These are phyloP conservation scores for Oenanthe sinensis DNA, from an alignment of 129 eudicot genomes.

Conservation along the genomic window DNA sequence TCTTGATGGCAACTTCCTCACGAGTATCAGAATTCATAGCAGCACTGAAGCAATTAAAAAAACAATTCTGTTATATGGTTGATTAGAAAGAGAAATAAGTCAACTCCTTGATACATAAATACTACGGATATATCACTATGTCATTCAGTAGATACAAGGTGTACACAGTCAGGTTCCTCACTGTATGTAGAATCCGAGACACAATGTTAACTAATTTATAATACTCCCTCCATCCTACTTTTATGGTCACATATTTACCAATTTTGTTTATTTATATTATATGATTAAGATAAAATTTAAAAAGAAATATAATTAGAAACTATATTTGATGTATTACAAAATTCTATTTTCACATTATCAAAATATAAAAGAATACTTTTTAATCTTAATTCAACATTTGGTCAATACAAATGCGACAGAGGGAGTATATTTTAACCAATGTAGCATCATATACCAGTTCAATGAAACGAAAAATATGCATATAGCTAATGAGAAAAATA, in stretches of 20 bases:
- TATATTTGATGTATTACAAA: background rate
- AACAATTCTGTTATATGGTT: background rate
- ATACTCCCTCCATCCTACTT: background rate
- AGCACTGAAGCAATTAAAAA: slow-evolving; percentile 28
- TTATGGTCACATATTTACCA: background rate
- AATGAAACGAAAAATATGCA: background rate
- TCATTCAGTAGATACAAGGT: background rate
- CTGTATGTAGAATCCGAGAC: background rate
- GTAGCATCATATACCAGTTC: background rate
- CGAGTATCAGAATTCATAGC: slow-evolving; percentile 78
- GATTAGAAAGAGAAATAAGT: background rate
- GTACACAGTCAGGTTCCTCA: background rate
- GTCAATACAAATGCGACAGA: background rate
- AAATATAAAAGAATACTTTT: background rate
- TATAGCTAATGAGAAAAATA: background rate
- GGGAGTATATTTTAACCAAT: background rate
- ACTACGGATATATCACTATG: background rate
- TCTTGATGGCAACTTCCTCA: slow-evolving; percentile 96
- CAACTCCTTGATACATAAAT: background rate
- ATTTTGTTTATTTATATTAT: background rate
- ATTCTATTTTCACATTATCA: background rate
- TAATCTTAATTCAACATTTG: background rate
- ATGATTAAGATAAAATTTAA: background rate
- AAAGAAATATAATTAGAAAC: background rate
- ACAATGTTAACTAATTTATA: background rate